Conservation (phyloP, 805 yeast species). For the Saccharomyces paradoxus region DNA sequence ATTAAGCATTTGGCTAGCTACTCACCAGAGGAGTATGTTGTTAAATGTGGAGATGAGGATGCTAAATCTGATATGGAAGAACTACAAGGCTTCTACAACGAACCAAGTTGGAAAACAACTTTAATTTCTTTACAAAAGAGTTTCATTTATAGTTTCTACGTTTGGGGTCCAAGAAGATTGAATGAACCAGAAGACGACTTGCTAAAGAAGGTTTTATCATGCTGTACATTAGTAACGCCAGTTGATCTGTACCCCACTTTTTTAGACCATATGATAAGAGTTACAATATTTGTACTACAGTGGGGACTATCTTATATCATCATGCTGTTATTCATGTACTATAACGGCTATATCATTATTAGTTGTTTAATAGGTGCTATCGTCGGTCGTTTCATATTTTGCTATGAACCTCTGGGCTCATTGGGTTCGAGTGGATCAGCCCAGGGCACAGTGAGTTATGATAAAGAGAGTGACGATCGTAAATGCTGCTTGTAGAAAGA, state of each 20-base stretch:
- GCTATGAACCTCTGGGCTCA: slow-evolving; percentile 36
- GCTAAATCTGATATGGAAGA: slow-evolving; percentile 9
- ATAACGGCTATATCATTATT: slow-evolving; percentile 60
- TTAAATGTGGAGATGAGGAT: slow-evolving; percentile 3
- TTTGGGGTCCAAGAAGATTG: not conserved
- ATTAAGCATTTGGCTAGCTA: slow-evolving; percentile 4
- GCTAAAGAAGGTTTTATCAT: slow-evolving; percentile 1
- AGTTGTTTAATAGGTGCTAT: slow-evolving; percentile 56
- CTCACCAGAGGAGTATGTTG: slow-evolving; percentile 1
- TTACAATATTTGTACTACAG: slow-evolving; percentile 45
- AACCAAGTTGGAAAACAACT: slow-evolving; percentile 9
- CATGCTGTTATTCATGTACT: slow-evolving; percentile 70
- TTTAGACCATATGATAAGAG: slow-evolving; percentile 45
- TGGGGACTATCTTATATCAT: slow-evolving; percentile 59
- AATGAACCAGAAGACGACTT: slow-evolving; percentile 3
- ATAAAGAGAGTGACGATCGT: slow-evolving; percentile 26
- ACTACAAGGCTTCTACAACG: slow-evolving; percentile 1
- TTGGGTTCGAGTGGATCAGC: slow-evolving; percentile 8
- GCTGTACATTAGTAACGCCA: slow-evolving; percentile 9
- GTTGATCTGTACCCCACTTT: slow-evolving; percentile 33
- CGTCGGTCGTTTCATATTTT: slow-evolving; percentile 48
- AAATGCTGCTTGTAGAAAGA: slow-evolving; percentile 29
- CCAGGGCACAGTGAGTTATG: slow-evolving; percentile 14
- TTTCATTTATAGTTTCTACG: slow-evolving; percentile 25
- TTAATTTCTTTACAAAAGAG: slow-evolving; percentile 17